Base-by-base conservation (phyloP, 345 rosid species). In the Brassica incana region DNA sequence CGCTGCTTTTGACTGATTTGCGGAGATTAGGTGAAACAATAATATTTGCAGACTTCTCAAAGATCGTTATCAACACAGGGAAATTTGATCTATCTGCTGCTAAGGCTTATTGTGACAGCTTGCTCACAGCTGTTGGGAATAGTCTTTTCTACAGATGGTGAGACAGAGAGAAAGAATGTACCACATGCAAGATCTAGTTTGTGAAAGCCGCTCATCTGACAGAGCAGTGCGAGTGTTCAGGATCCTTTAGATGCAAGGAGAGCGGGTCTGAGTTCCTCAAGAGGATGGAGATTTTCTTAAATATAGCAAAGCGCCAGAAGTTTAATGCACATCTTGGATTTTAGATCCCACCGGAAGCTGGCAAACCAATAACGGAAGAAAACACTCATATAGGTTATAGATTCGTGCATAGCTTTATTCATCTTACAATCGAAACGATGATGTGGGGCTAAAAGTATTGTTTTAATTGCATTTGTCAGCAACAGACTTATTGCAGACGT, bases 11-110 rank as follows among this genome's bases (percentile, higher is more conserved):
- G 94, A 90, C 94, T 30, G 99, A 92, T 82, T 87, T 92, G 67
- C 97, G 97, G 77, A 94, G 90, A 86, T 86, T 94, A 72, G 97
- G 99, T 79, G 97, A 97, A 77, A 83, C 89, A 14, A 89, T 95
- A 74, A 88, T 95, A 82, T 95, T 86, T 85, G 97, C 99, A 30
- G 90, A 88, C 84, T 95, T 92, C 86, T 88, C 97, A 35, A 95
- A 95, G 84, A 83, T 95, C 65, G 82, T 92, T 36, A 87, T 95
- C 72, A 91, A 92, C 88, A 95, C 99, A 3, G 97, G 90, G 75
- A 92, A 91, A 82, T 83, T 84, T 25, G 88, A 88, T 79, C 59
- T 91, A 36, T 78, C 94, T 63, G 87, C 94, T 62, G 97, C 97
- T 59, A 89, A 87, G 86, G 88, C 92, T 66, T 95, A 92, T 82